Percentiles rank a stretch among this genome's conserved stretches.
phyloP scores from a whole-genome alignment of 495 filamentous ascomycete species.

The Daldinia vernicosa region DNA sequence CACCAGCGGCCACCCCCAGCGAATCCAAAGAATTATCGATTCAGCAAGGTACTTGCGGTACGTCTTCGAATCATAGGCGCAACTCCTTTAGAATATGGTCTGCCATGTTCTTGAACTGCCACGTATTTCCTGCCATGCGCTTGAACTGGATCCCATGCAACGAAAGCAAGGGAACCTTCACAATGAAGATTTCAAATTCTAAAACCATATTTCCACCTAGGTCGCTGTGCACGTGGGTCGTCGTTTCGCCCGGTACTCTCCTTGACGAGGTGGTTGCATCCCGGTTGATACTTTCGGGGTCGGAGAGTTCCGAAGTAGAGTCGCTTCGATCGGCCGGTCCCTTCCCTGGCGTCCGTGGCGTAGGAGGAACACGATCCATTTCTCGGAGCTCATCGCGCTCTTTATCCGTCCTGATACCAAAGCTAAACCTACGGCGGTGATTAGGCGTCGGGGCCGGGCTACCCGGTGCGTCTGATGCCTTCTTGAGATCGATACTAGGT shows the following conservation, averaged over 20 bases:
- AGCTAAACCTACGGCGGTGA: constrained; percentile 83
- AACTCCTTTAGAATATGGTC: constrained; percentile 91
- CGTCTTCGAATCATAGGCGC: constrained; percentile 65
- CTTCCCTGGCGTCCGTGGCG: constrained; percentile 54
- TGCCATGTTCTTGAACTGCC: constrained; percentile 98
- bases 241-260: constrained; percentile 78
- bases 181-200: constrained; percentile 95
- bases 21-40: background rate
- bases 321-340: constrained; percentile 73
- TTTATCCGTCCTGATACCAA: constrained; percentile 70
- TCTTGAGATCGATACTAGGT: constrained; percentile 88
- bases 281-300: constrained; percentile 70
- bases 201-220: constrained; percentile 81
- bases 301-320: constrained; percentile 79
- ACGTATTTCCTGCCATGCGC: constrained; percentile 91
- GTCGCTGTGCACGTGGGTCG: constrained; percentile 86
- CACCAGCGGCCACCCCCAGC: background rate
- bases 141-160: constrained; percentile 99
- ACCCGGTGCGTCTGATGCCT: constrained; percentile 66
- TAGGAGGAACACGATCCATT: constrained; percentile 56
- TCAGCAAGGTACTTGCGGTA: background rate
- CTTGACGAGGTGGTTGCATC: constrained; percentile 49
- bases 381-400: constrained; percentile 69
- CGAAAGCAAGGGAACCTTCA: constrained; percentile 94
- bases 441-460: constrained; percentile 61